These are phyloP conservation scores for Podospora fimiseda DNA, from an alignment of 495 filamentous ascomycete species.

Conservation along the genomic window DNA sequence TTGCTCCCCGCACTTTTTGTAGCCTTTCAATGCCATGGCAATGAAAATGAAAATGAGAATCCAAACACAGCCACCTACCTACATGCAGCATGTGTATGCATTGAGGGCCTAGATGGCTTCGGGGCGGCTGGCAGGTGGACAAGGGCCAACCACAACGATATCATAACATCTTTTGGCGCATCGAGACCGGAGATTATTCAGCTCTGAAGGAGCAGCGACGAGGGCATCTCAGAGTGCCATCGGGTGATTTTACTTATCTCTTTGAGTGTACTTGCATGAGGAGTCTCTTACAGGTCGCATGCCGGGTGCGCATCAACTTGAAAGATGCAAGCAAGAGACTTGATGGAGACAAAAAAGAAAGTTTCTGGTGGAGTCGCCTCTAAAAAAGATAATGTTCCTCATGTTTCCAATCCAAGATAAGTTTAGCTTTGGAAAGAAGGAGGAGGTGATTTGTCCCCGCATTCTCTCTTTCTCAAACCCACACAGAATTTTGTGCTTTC, in stretches of 20 bases:
- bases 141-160: slow-evolving; percentile 1
- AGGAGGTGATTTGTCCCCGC: background rate
- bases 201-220: background rate
- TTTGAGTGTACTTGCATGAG: background rate
- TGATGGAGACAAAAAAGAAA: background rate
- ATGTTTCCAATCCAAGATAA: no score
- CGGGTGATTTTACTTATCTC: no score
- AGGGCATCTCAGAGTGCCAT: background rate
- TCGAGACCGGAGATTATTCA: slow-evolving; percentile 4
- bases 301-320: background rate
- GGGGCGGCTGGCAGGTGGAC: background rate
- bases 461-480: background rate
- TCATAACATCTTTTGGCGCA: background rate
- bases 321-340: background rate
- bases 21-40: background rate
- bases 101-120: background rate
- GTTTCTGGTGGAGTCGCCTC: background rate
- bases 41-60: background rate
- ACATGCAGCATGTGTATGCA: no score
- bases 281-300: background rate
- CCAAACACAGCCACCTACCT: background rate
- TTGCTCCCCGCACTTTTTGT: background rate
- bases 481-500: no score
- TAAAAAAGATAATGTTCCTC: no score
- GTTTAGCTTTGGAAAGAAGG: background rate